Evolutionary conservation across 139 green algal species (phyloP), one percentile per base, ranked within the genome.

Genomic region (Chlorella sorokiniana): DNA sequence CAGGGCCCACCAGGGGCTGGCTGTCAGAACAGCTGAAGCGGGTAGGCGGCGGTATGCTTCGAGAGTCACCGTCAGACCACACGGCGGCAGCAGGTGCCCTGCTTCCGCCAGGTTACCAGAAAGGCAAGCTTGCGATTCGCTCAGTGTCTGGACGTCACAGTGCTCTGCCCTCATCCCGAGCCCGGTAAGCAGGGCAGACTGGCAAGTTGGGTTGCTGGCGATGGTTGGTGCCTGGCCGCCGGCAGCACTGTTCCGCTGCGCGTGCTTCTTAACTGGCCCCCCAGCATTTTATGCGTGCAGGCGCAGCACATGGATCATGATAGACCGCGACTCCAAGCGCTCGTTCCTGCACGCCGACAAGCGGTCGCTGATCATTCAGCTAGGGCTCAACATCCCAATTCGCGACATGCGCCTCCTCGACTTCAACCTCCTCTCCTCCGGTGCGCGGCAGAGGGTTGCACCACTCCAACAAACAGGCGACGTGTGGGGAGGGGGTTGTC

Each of bases 341-440:
- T 81, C 87, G 41, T 88, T 85, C 16, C n/a, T 92, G 22, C 69
- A 89, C 37, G 81, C 94, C 38, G 93, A 97, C 87, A 97, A 97
- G 85, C 88, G 93, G 10, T 87, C 88, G 44, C 77, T 97, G 8
- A 93, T 95, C 14, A 84, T 91, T 78, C 56, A 86, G 41, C 90
- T 93, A 62, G 84, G 87, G 40, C 82, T 97, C 41, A 90, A 93
- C 56, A 91, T 97, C 44, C 93, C 94, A 52, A 93, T 94, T 29
- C 90, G 94, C 25, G 94, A 97, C 86, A 93, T 97, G 91, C 87
- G 93, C 16, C 83, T 97, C 35, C 87, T 97, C 77, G 94, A 97
- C 76, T 87, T 88, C n/a, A 90, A 86, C 64, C 76, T 93, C 35
- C 59, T 84, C 31, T 86, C 78, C 37, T 85, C 73, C 37, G 73